Base-by-base conservation (phyloP, 768 basidiomycete species). In the Cystofilobasidium capitatum region DNA sequence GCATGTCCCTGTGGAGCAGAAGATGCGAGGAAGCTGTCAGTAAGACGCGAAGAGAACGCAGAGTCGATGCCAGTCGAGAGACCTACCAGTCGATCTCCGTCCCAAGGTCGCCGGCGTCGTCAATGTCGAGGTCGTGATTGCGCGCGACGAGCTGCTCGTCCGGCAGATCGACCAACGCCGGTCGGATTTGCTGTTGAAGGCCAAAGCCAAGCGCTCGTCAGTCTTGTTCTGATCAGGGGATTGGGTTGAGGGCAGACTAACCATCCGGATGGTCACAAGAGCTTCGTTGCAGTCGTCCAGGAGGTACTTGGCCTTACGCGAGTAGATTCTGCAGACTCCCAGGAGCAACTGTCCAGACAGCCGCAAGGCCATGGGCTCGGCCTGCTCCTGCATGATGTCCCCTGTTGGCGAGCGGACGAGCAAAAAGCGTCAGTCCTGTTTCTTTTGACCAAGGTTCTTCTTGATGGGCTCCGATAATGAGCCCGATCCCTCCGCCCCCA, bases 211-310 rank as follows among this genome's bases (percentile, higher is more conserved):
- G 24, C 8, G 26, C 14, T 37, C 45, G 62, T 10, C 57, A 58
- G 20, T 24, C 31, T 20, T 26, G 17, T 51, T 55, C 47, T 26
- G n/a, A 8, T n/a, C 24, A 24, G 13, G 37, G 16, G 33, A 35
- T n/a, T 33, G 37, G 39, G 29, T 16, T 36, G 31, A 59, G 14
- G 16, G 33, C 24, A 60, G 24, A 37, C 74, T 29, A 62, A 91
- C 93, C 87, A 96, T 89, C 78, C 93, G 94, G 58, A 97, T 93
- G 77, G 92, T 91, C 44, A 93, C 80, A 51, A 98, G 79, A 0
- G 94, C 92, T 76, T 99, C 96, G 69, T 96, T 96, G 75, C 94
- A 97, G 75, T 99, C 96, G 74, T 99, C 96, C 70, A 97, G 79
- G 3, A 99, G 83, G 77, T 99, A 99, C 75, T 97, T 96, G 22